phyloP scores from a whole-genome alignment of 305 asterid genomes.

The Fraxinus floribunda region DNA sequence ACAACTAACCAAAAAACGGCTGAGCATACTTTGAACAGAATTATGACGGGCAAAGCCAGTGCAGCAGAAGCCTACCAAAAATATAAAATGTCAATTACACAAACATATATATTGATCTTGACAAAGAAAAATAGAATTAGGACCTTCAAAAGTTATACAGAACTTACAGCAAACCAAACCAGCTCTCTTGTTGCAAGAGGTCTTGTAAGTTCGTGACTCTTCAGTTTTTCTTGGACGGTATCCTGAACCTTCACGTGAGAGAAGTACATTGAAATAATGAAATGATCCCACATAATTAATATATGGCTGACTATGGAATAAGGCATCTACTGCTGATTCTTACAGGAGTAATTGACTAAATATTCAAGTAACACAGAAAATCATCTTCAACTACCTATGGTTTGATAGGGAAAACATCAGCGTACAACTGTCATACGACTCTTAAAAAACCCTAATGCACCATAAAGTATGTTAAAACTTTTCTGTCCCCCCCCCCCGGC shows the following conservation, averaged over 20 bases:
- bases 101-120: not conserved
- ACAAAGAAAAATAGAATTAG: not conserved
- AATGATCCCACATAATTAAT: not conserved
- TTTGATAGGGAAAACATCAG: not conserved
- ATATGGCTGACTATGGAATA: not conserved
- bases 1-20: slow-evolving; percentile 67
- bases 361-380: not conserved
- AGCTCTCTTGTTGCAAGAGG: slow-evolving; percentile 79
- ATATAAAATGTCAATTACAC: slow-evolving; percentile 26
- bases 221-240: slow-evolving; percentile 59
- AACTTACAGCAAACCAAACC: slow-evolving; percentile 77
- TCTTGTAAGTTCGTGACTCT: slow-evolving; percentile 69
- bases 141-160: not conserved
- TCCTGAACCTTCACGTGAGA: slow-evolving; percentile 59
- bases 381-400: not conserved
- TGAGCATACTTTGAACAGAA: slow-evolving; percentile 55
- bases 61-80: slow-evolving; percentile 75
- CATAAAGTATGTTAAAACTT: not conserved
- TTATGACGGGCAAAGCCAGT: slow-evolving; percentile 73
- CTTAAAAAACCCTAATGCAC: not conserved
- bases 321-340: not conserved
- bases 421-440: not conserved
- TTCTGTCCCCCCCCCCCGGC: not conserved
- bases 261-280: slow-evolving; percentile 12
- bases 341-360: not conserved